Percentiles rank a stretch among this genome's conserved stretches.
phyloP scores from a whole-genome alignment of 257 asterid species.

The Plantago ovata region DNA sequence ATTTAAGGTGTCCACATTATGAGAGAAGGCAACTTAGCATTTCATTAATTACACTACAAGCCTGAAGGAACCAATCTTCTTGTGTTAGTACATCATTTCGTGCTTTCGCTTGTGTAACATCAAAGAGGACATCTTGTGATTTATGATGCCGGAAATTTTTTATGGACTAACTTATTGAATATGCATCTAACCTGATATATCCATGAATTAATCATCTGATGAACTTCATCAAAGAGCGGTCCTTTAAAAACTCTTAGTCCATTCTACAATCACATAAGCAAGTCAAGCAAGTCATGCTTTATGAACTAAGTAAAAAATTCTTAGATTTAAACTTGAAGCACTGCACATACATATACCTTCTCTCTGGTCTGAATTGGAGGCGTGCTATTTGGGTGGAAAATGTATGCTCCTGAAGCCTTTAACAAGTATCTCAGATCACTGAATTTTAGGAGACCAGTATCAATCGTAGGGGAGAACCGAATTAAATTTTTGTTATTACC shows the following conservation, averaged over 20 bases:
- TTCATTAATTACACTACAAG: background rate
- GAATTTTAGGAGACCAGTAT: conserved; percentile 8
- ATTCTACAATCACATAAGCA: conserved; percentile 33
- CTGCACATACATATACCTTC: conserved; percentile 52
- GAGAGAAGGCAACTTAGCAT: conserved; percentile 8
- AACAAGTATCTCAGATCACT: conserved; percentile 19
- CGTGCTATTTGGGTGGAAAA: conserved; percentile 82
- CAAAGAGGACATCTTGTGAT: too few species aligned
- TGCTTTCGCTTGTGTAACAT: background rate
- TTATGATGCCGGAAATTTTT: too few species aligned
- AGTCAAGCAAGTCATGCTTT: conserved; percentile 21
- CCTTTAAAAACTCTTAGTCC: conserved; percentile 63
- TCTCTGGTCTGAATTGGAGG: conserved; percentile 34
- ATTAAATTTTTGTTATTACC: conserved; percentile 34
- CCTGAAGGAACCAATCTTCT: too few species aligned
- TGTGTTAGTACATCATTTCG: background rate
- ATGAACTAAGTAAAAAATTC: background rate
- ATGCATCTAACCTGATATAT: conserved; percentile 68
- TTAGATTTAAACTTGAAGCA: background rate
- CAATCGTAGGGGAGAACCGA: conserved; percentile 9
- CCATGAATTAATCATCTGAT: conserved; percentile 71
- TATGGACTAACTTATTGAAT: too few species aligned
- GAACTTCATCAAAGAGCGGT: conserved; percentile 88
- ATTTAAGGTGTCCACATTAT: too few species aligned
- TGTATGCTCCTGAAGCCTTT: conserved; percentile 91